Evolutionary conservation across 371 early-diverging fungal species (phyloP).

Genomic region (Racocetra persica): DNA sequence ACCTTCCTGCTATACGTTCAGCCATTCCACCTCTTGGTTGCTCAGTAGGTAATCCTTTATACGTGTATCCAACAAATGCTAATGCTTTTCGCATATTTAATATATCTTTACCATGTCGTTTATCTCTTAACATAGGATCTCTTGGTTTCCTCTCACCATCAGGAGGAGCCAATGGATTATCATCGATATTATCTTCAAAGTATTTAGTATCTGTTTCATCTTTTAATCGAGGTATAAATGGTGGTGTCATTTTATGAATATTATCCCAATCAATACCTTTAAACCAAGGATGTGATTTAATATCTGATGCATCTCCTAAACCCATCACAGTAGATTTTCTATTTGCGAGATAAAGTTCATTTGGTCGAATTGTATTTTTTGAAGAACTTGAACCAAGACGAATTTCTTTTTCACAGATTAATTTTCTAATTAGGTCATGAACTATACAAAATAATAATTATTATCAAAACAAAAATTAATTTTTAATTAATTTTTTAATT

Average conservation of each 20-base stretch:
- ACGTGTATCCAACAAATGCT: slow-evolving; percentile 72
- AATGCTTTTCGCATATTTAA: slow-evolving; percentile 65
- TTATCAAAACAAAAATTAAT: too few relatives aligned
- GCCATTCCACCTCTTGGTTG: slow-evolving; percentile 40
- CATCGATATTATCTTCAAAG: slow-evolving; percentile 69
- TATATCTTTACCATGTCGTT: slow-evolving; percentile 55
- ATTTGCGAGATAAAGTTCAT: slow-evolving; percentile 61
- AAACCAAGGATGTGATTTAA: slow-evolving; percentile 83
- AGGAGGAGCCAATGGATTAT: slow-evolving; percentile 54
- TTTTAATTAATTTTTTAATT: neutral
- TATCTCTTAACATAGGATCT: slow-evolving; percentile 48
- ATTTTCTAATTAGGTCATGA: slow-evolving; percentile 59
- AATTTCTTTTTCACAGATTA: slow-evolving; percentile 62
- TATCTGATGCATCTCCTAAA: slow-evolving; percentile 48
- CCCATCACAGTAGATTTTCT: slow-evolving; percentile 17
- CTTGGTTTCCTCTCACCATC: slow-evolving; percentile 52
- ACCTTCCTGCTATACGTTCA: slow-evolving; percentile 12
- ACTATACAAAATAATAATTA: slow-evolving; percentile 37
- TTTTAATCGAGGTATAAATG: slow-evolving; percentile 64
- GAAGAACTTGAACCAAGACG: slow-evolving; percentile 52
- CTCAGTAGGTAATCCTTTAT: slow-evolving; percentile 52
- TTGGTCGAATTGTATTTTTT: slow-evolving; percentile 45
- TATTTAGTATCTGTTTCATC: slow-evolving; percentile 61
- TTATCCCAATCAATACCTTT: slow-evolving; percentile 75
- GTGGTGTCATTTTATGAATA: slow-evolving; percentile 67